Percentiles rank a stretch among this genome's conserved stretches.
These are phyloP conservation scores for Pyrenophora tritici-repentis DNA, from an alignment of 2,329 filamentous ascomycete species.

Conservation along the genomic window DNA sequence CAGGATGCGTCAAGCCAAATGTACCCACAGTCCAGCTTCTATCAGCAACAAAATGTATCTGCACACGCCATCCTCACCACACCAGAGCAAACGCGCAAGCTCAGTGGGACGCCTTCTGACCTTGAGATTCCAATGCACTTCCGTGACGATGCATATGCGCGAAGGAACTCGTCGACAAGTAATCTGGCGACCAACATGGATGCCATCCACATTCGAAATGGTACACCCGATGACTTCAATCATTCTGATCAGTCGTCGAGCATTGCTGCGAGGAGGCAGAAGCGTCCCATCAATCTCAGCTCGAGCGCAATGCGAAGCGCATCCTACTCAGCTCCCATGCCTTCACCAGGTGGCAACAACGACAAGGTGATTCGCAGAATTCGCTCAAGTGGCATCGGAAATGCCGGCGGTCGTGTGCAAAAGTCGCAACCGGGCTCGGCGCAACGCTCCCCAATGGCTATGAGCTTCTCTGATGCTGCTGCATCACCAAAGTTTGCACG, in stretches of 20 bases:
- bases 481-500: conserved; percentile 53
- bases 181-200: conserved; percentile 48
- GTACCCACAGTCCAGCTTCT: conserved; percentile 38
- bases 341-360: conserved; percentile 45
- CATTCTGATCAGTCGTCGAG: conserved; percentile 47
- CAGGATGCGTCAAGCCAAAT: conserved; percentile 25
- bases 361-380: conserved; percentile 54
- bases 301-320: conserved; percentile 49
- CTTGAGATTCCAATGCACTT: conserved; percentile 39
- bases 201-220: conserved; percentile 45
- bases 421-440: conserved; percentile 52
- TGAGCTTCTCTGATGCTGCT: conserved; percentile 54
- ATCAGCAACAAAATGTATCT: conserved; percentile 45
- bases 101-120: conserved; percentile 39
- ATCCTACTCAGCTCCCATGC: conserved; percentile 50
- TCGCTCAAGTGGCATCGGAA: conserved; percentile 53
- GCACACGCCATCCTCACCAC: conserved; percentile 44
- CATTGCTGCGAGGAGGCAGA: conserved; percentile 50
- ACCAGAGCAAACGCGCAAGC: conserved; percentile 36
- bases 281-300: conserved; percentile 48
- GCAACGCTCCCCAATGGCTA: conserved; percentile 55
- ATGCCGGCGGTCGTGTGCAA: conserved; percentile 52
- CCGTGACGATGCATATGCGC: conserved; percentile 39
- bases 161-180: conserved; percentile 47
- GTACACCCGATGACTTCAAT: conserved; percentile 43